phyloP scores from a whole-genome alignment of 2,329 filamentous ascomycete genomes.

The Bipolaris victoriae region DNA sequence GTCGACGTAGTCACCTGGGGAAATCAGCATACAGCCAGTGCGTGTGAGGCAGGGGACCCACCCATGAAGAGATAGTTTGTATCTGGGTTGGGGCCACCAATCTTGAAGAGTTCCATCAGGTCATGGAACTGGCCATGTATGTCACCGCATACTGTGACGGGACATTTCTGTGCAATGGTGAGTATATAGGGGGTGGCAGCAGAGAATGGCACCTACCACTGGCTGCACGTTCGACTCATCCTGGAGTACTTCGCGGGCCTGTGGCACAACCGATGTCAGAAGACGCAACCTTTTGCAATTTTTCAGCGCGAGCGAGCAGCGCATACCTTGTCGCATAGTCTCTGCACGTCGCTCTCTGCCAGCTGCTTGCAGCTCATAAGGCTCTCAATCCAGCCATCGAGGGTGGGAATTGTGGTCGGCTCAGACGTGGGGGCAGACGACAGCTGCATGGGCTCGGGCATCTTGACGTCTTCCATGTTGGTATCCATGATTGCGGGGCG shows the following conservation, averaged over 20 bases:
- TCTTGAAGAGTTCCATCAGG: conserved; percentile 99
- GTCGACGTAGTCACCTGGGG: conserved; percentile 91
- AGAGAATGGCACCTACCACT: conserved; percentile 69
- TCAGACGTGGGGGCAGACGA: conserved; percentile 72
- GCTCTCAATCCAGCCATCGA: conserved; percentile 98
- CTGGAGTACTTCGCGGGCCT: conserved; percentile 95
- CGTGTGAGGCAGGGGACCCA: conserved; percentile 44
- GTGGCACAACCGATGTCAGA: conserved; percentile 24
- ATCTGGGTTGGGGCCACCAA: conserved; percentile 95
- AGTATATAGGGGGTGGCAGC: conserved; percentile 16
- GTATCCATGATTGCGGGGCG: conserved; percentile 76
- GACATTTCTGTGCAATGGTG: conserved; percentile 73
- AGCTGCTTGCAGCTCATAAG: conserved; percentile 99
- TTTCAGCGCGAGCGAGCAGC: conserved; percentile 3
- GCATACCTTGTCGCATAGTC: conserved; percentile 92
- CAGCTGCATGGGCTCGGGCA: conserved; percentile 77
- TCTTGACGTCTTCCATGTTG: conserved; percentile 98
- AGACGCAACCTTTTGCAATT: not conserved
- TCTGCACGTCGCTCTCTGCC: conserved; percentile 90
- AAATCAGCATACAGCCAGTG: conserved; percentile 22
- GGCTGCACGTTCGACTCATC: conserved; percentile 99
- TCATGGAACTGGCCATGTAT: conserved; percentile 99
- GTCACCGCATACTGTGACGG: conserved; percentile 97
- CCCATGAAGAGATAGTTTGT: conserved; percentile 99
- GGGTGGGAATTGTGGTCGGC: conserved; percentile 85